phyloP scores from a whole-genome alignment of 495 filamentous ascomycete species.

The Amphirosellinia nigrospora region DNA sequence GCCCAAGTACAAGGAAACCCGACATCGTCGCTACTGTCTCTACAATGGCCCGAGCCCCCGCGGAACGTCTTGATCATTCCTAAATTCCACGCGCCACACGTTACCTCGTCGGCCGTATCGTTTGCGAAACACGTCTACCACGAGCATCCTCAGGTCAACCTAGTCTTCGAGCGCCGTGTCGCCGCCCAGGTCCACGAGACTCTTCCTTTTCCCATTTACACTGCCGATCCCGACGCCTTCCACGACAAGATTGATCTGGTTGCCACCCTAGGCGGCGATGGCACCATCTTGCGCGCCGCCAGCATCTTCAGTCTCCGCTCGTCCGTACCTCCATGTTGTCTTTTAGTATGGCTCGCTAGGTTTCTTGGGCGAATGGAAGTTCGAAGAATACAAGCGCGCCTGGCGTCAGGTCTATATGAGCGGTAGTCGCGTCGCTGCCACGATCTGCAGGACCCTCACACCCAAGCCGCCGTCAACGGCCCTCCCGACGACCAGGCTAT shows the following conservation, averaged over 20 bases:
- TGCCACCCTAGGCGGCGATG: conserved; percentile 91
- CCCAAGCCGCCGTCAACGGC: conserved; percentile 42
- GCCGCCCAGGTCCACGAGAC: conserved; percentile 75
- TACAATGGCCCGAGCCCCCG: conserved; percentile 88
- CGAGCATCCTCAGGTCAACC: conserved; percentile 78
- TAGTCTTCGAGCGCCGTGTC: conserved; percentile 81
- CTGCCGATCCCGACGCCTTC: conserved; percentile 53
- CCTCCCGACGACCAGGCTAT: conserved; percentile 29
- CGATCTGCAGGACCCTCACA: conserved; percentile 53
- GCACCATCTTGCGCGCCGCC: conserved; percentile 90
- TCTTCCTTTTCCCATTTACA: conserved; percentile 81
- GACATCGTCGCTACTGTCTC: conserved; percentile 69
- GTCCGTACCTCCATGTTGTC: conserved; percentile 90
- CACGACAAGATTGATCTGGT: conserved; percentile 80
- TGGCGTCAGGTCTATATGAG: conserved; percentile 95
- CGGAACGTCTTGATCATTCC: conserved; percentile 90
- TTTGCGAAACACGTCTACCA: conserved; percentile 81
- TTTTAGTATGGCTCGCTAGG: conserved; percentile 96
- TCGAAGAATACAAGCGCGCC: conserved; percentile 84
- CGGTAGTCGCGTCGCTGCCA: conserved; percentile 65
- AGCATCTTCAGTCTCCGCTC: conserved; percentile 85
- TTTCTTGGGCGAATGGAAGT: conserved; percentile 96
- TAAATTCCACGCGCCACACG: conserved; percentile 75
- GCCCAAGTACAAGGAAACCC: conserved; percentile 55
- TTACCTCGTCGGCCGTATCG: conserved; percentile 74